phyloP scores from a whole-genome alignment of 1,139 yeast genomes.

The Yamadazyma taylorii region DNA sequence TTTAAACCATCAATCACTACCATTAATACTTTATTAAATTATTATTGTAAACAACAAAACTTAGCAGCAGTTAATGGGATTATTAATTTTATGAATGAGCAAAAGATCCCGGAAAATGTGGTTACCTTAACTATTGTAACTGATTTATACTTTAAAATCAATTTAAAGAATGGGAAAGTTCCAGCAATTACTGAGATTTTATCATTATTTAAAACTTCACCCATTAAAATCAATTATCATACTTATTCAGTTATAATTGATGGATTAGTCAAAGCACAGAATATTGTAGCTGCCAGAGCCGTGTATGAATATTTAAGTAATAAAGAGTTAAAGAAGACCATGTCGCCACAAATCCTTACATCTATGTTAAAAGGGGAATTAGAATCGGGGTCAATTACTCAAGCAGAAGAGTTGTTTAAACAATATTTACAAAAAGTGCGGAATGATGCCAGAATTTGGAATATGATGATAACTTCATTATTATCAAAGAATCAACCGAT shows the following conservation, averaged over 20 bases:
- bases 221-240: constrained; percentile 47
- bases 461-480: constrained; percentile 57
- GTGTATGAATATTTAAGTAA: constrained; percentile 34
- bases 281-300: constrained; percentile 52
- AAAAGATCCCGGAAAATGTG: constrained; percentile 56
- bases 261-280: constrained; percentile 53
- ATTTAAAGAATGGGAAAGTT: constrained; percentile 43
- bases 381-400: constrained; percentile 44
- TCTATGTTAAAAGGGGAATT: constrained; percentile 62
- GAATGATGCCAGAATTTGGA: constrained; percentile 52
- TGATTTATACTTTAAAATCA: constrained; percentile 53
- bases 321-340: constrained; percentile 32
- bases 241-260: constrained; percentile 57
- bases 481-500: constrained; percentile 30
- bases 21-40: constrained; percentile 38
- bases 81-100: constrained; percentile 34
- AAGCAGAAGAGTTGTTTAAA: constrained; percentile 51
- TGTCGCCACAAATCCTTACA: constrained; percentile 47
- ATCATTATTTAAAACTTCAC: constrained; percentile 39
- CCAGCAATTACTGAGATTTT: constrained; percentile 46
- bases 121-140: constrained; percentile 67
- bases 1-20: constrained; percentile 35
- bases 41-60: constrained; percentile 32
- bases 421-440: constrained; percentile 33
- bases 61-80: constrained; percentile 41